Evolutionary conservation across 164 flowering plant genomes (phyloP), one percentile per base, ranked within the genome.

Genomic region (Umbellularia californica): DNA sequence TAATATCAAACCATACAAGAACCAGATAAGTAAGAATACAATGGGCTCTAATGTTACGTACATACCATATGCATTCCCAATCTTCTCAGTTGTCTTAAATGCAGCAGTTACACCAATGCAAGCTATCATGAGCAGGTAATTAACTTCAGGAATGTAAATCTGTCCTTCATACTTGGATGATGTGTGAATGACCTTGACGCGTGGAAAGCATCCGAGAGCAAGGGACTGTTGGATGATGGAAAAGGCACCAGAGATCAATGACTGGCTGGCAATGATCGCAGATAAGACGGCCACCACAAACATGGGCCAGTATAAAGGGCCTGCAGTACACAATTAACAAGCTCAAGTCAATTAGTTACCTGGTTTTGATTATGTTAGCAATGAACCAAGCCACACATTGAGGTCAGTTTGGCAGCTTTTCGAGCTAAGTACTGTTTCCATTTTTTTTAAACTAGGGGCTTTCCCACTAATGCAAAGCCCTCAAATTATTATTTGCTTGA

Each of bases 241-340:
- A 74, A 88, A 89, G 5, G 90, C 82, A 1, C 86, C 93, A 0
- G 90, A 88, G 41, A 89, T 89, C 88, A 89, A 81, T 1, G 90
- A 88, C 78, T 88, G 91, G 69, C 93, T 94, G 11, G 95, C 98
- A 20, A 92, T 91, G 71, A 94, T 87, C 7, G 96, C 73, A 0
- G 94, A 89, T 62, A 79, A 0, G 10, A 91, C 90, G 1, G 93
- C 94, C 77, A 90, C 84, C 47, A 80, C 87, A 77, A 93, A 93
- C 89, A 85, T 84, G 15, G 92, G 92, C 95, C 92, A 89, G 41
- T 82, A 90, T 10, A 88, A 1, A 6, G 80, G 67, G 12, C 28
- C 94, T 90, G 82, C 50, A 72, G 11, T 65, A 14, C 35, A 14
- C 28, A 24, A 28, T 65, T 65, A 65, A 28, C 27, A 14, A 5